Base-by-base conservation (phyloP, 495 filamentous ascomycete genomes). In the Lophium mytilinum region DNA sequence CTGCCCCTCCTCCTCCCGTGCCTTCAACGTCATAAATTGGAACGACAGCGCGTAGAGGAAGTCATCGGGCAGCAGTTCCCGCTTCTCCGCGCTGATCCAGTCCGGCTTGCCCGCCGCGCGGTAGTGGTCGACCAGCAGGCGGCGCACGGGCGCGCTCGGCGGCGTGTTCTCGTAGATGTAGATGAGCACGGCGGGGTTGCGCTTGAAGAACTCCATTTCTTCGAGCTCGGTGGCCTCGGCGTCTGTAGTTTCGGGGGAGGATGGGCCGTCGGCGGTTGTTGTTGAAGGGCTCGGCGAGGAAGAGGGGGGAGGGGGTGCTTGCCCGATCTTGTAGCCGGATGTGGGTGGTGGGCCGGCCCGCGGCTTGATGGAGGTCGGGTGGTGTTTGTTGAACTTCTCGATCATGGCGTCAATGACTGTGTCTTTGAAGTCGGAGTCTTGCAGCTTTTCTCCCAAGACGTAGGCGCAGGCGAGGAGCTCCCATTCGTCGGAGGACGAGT, bases 401-500 rank as follows among this genome's bases (percentile, higher is more conserved):
- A 48, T 24, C 45, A 48, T 48, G 19, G 45, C 45, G 19, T 48
- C 45, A 6, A 48, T 33, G 7, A 48, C 45, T 6, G 45, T 48
- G 21, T 48, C 45, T 24, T 48, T 48, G 45, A 48, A 48, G 12
- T 48, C 45, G 45, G 45, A 48, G 33, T 48, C 45, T n/a, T 48
- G 45, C 45, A 48, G 45, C 17, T 48, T 48, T 24, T 48, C 45
- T 0, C 45, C 45, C 0, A 48, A 18, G 45, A 48, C 33, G 21
- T 48, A 48, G 45, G 45, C 45, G 45, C 17, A 14, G 21, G 18
- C 21, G 45, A 48, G 45, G 45, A 48, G 12, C 3, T 24, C 45
- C 45, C 45, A 48, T 33, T 48, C 45, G 9, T 48, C 45, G 45
- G 21, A 7, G 17, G 1, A 4, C 0, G 45, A 48, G 17, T 12